Conservation (phyloP, 306 rosid species). For the Alnus glutinosa region DNA sequence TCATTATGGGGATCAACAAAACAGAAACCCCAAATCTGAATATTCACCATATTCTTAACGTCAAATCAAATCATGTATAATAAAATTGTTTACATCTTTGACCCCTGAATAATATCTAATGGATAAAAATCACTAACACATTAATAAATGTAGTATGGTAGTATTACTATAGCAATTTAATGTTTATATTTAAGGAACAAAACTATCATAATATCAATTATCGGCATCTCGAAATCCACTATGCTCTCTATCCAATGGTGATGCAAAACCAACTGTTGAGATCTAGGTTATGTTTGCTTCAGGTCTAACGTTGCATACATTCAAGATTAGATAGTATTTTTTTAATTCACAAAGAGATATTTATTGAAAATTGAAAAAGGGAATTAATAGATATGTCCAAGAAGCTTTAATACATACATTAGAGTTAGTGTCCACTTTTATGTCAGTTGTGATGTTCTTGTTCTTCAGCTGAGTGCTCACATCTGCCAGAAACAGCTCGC, state of each 20-base stretch:
- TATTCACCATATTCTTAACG: not conserved
- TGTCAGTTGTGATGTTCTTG: slow-evolving; percentile 88
- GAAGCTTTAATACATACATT: slow-evolving; percentile 51
- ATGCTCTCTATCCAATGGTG: not conserved
- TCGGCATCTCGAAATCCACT: not conserved
- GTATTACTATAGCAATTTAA: not conserved
- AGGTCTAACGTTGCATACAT: not conserved
- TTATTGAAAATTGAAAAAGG: not conserved
- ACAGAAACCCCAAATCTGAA: not conserved
- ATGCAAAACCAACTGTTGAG: not conserved
- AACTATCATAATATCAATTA: not conserved
- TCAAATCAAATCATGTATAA: not conserved
- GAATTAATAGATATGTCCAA: not conserved
- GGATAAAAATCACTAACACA: not conserved
- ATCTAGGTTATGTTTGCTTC: not conserved
- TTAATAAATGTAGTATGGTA: not conserved
- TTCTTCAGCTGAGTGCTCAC: slow-evolving; percentile 79
- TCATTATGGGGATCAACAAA: not conserved
- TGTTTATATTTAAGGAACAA: not conserved
- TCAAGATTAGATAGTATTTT: not conserved
- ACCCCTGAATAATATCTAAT: not conserved
- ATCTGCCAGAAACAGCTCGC: slow-evolving; percentile 71
- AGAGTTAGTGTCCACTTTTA: slow-evolving; percentile 88
- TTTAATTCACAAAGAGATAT: not conserved
- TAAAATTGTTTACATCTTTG: not conserved